phyloP scores from a whole-genome alignment of 2,329 filamentous ascomycete genomes.

The Didymella lethalis region DNA sequence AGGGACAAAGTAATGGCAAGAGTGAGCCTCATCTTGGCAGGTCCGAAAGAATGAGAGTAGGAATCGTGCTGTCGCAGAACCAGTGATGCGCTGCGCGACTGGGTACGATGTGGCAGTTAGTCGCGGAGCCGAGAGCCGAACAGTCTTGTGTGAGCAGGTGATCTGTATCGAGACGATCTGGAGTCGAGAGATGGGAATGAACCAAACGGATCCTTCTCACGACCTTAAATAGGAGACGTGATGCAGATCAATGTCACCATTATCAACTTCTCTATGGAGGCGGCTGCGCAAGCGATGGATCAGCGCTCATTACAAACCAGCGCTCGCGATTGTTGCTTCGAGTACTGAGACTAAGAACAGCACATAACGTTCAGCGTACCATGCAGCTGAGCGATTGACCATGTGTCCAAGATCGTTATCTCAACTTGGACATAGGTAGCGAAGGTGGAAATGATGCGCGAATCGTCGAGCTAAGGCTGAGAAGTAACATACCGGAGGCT shows the following conservation, averaged over 20 bases:
- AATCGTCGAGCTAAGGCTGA: background rate
- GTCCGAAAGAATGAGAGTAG: background rate
- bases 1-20: background rate
- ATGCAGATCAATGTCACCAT: background rate
- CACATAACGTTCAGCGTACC: background rate
- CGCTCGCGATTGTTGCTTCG: slow-evolving; percentile 1
- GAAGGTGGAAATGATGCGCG: slow-evolving; percentile 19
- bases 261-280: background rate
- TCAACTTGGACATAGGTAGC: slow-evolving; percentile 15
- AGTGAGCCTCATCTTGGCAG: background rate
- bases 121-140: background rate
- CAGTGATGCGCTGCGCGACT: background rate
- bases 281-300: slow-evolving; percentile 1
- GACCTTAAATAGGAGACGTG: slow-evolving; percentile 9
- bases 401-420: slow-evolving; percentile 9
- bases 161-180: background rate
- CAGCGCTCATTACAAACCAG: slow-evolving; percentile 2
- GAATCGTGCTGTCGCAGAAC: background rate
- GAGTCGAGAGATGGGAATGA: background rate
- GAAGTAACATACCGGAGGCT: background rate
- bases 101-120: background rate
- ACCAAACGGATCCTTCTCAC: background rate
- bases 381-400: slow-evolving; percentile 1
- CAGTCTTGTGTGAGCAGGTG: background rate
- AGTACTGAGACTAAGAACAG: slow-evolving; percentile 5